Base-by-base conservation (phyloP, 2,329 filamentous ascomycete genomes). In the Ophiostoma quercus region DNA sequence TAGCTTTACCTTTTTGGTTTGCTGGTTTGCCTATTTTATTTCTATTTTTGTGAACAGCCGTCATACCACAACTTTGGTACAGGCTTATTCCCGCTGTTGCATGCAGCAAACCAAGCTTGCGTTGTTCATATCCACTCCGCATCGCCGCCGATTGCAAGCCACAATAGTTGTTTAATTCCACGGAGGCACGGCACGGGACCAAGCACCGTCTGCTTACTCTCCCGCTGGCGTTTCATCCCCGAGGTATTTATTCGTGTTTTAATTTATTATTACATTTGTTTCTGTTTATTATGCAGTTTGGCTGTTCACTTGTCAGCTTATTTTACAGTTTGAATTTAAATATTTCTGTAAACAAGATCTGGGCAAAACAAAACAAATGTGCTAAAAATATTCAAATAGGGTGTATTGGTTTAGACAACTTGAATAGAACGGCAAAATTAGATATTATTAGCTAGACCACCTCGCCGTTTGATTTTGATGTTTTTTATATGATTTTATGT, bases 51-150 rank as follows among this genome's bases (percentile, higher is more conserved):
- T 47, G 19, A 47, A n/a, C 16, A 47, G 16, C 43, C 43, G 43
- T n/a, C 43, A 47, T 47, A 19, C 16, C 16, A 19, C 3, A 25
- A 57, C n/a, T 29, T 12, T 25, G 51, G 51, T 22, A n/a, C 51
- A 25, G n/a, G 22, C 51, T 22, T 57, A 25, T 25, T 57, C 51
- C 51, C 51, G 51, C 51, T 25, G 51, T 25, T 57, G 51, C 51
- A 57, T 57, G 51, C 22, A 57, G 51, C 22, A 57, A 57, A 57
- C 51, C 51, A 25, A 57, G 9, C 14, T 25, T 14, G 51, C 25
- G 22, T 57, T 57, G 51, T 14, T 57, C 51, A 25, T 62, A 62
- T 25, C 25, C 54, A 60, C 25, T 60, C 54, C 57, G 57, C 25
- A 34, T 32, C 25, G 25, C 9, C 14, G 14, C 57, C 57, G 57